Percentiles rank a stretch among this genome's conserved stretches.
phyloP scores from a whole-genome alignment of 352 stramenopile genomes.

The Globisporangium mamillatum region DNA sequence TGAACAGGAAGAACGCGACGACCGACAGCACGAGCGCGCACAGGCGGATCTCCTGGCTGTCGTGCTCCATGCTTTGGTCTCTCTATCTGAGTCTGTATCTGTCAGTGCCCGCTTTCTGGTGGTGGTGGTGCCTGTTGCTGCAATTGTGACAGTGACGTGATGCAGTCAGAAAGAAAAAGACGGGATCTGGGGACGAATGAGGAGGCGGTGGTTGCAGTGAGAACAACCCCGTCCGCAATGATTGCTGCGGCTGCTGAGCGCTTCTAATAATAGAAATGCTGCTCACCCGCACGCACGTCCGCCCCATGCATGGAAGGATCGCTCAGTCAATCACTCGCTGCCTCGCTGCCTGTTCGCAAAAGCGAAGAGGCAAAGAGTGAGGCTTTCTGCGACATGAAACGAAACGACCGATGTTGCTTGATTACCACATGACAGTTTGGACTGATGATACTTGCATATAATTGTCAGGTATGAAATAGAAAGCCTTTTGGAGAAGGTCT shows the following conservation, averaged over 20 bases:
- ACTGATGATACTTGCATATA: neutral
- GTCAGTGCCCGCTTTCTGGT: neutral
- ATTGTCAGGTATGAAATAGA: neutral
- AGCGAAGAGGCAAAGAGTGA: neutral
- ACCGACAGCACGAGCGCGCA: constrained; percentile 52
- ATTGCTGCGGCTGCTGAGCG: neutral
- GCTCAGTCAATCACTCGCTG: no score
- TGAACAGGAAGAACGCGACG: constrained; percentile 58
- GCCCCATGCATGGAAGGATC: neutral
- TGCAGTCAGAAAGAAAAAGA: neutral
- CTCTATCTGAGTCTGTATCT: neutral
- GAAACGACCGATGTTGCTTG: neutral
- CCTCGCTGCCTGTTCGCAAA: neutral
- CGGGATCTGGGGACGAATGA: neutral
- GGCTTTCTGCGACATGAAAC: neutral
- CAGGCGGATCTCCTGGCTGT: constrained; percentile 52
- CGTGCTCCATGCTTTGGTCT: constrained; percentile 25
- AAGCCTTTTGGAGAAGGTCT: neutral
- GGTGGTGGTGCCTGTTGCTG: neutral
- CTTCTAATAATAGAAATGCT: constrained; percentile 4
- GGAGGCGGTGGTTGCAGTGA: neutral
- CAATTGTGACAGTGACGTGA: constrained; percentile 7
- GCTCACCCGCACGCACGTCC: neutral
- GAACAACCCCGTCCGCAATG: neutral
- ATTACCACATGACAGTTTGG: neutral